Evolutionary conservation across 2,329 filamentous ascomycete genomes (phyloP).

Genomic region (Pseudogymnoascus sp.): DNA sequence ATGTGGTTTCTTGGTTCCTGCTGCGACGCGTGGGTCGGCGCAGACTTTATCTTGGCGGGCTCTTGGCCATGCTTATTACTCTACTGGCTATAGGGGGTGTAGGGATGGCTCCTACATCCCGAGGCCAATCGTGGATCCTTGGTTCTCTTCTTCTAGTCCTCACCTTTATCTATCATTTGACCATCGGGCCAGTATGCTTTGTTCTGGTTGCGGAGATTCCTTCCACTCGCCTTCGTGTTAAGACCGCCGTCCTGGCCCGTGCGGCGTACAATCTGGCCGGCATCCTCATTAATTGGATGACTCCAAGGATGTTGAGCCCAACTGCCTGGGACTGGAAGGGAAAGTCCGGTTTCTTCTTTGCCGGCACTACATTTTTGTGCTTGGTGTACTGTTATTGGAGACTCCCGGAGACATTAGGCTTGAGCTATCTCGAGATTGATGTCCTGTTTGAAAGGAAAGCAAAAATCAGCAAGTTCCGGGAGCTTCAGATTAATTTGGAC

Average conservation of each 20-base stretch:
- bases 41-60: conserved; percentile 41
- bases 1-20: conserved; percentile 14
- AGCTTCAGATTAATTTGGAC: too few relatives aligned
- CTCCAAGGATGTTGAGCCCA: conserved; percentile 21
- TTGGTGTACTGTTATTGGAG: conserved; percentile 32
- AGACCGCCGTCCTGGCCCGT: conserved; percentile 34
- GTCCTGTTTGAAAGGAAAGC: conserved; percentile 32
- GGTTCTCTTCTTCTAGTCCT: conserved; percentile 35
- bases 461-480: conserved; percentile 23
- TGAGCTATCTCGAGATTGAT: conserved; percentile 38
- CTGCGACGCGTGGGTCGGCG: conserved; percentile 20
- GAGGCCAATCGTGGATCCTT: conserved; percentile 37
- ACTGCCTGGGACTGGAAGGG: conserved; percentile 78
- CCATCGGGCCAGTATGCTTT: conserved; percentile 37
- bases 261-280: conserved; percentile 28
- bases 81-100: conserved; percentile 42
- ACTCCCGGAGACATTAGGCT: conserved; percentile 34
- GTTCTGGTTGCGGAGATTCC: conserved; percentile 34
- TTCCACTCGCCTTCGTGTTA: conserved; percentile 33
- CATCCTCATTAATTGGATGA: conserved; percentile 26
- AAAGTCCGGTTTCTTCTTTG: conserved; percentile 81
- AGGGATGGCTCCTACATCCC: conserved; percentile 34
- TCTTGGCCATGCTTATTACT: conserved; percentile 32
- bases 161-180: conserved; percentile 37
- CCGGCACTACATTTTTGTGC: conserved; percentile 40